phyloP scores from a whole-genome alignment of 164 flowering plant genomes.

The Stephania yunnanensis region DNA sequence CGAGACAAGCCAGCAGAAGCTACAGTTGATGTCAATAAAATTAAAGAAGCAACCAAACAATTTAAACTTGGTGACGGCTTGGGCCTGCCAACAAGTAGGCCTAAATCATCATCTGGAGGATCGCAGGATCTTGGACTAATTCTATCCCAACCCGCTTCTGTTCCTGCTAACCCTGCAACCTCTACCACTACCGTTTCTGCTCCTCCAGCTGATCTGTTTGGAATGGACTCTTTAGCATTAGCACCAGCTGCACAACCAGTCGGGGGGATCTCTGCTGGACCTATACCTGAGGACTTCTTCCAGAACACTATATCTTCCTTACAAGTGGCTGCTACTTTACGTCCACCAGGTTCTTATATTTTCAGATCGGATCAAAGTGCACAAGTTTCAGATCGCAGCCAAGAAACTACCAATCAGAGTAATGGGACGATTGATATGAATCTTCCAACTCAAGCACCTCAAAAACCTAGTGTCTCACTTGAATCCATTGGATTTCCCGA shows the following conservation, averaged over 20 bases:
- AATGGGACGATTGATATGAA: slow-evolving; percentile 38
- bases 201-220: slow-evolving; percentile 57
- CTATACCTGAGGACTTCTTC: slow-evolving; percentile 97
- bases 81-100: slow-evolving; percentile 61
- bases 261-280: slow-evolving; percentile 67
- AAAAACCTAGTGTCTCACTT: slow-evolving; percentile 34
- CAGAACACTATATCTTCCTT: slow-evolving; percentile 90
- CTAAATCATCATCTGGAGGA: slow-evolving; percentile 58
- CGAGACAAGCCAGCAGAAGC: slow-evolving; percentile 83
- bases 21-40: slow-evolving; percentile 86
- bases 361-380: slow-evolving; percentile 47
- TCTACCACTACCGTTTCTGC: slow-evolving; percentile 29
- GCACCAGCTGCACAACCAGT: slow-evolving; percentile 32
- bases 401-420: slow-evolving; percentile 31
- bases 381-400: slow-evolving; percentile 33
- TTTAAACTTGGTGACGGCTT: slow-evolving; percentile 79
- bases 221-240: slow-evolving; percentile 41
- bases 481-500: slow-evolving; percentile 76
- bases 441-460: slow-evolving; percentile 66
- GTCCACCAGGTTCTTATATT: slow-evolving; percentile 65
- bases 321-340: slow-evolving; percentile 76
- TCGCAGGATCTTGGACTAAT: slow-evolving; percentile 58
- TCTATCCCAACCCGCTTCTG: slow-evolving; percentile 36
- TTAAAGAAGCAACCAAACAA: slow-evolving; percentile 92
- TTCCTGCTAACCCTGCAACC: slow-evolving; percentile 26